Conservation (phyloP, 768 basidiomycete genomes). For the Pholiota conissans region DNA sequence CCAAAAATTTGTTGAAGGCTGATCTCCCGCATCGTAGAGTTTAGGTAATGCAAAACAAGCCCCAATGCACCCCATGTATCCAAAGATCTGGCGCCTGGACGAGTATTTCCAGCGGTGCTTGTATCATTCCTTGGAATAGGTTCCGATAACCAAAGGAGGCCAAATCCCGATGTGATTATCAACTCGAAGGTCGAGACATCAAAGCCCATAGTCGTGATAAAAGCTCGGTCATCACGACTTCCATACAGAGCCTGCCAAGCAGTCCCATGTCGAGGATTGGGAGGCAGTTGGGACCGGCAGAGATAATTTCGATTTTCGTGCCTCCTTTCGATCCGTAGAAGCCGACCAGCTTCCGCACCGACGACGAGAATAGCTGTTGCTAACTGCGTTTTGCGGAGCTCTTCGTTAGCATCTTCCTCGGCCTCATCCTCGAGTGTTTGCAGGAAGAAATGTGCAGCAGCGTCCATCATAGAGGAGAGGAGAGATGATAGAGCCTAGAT, state of each 20-base stretch:
- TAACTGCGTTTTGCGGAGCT: neutral
- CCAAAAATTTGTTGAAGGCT: constrained; percentile 43
- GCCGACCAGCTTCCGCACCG: constrained; percentile 1
- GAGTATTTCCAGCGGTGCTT: constrained; percentile 18
- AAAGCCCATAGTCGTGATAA: constrained; percentile 47
- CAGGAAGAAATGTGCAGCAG: neutral
- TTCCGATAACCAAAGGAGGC: constrained; percentile 11
- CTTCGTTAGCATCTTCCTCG: neutral
- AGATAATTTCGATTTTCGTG: constrained; percentile 24
- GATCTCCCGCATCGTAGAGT: constrained; percentile 37
- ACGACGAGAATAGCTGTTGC: constrained; percentile 3
- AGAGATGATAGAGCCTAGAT: neutral
- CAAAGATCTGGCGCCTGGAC: constrained; percentile 28
- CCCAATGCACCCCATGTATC: constrained; percentile 40
- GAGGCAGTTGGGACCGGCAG: constrained; percentile 29
- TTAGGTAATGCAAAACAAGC: constrained; percentile 38
- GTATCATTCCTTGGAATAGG: constrained; percentile 26
- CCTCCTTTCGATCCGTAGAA: constrained; percentile 3
- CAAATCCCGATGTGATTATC: constrained; percentile 35
- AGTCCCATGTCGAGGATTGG: constrained; percentile 30
- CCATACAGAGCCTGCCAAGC: constrained; percentile 34
- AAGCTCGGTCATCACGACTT: constrained; percentile 33
- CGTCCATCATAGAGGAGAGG: neutral
- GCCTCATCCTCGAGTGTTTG: neutral
- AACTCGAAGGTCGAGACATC: constrained; percentile 34